These are phyloP conservation scores for Scheffersomyces amazonensis DNA, from an alignment of 805 yeast species.

Conservation along the genomic window DNA sequence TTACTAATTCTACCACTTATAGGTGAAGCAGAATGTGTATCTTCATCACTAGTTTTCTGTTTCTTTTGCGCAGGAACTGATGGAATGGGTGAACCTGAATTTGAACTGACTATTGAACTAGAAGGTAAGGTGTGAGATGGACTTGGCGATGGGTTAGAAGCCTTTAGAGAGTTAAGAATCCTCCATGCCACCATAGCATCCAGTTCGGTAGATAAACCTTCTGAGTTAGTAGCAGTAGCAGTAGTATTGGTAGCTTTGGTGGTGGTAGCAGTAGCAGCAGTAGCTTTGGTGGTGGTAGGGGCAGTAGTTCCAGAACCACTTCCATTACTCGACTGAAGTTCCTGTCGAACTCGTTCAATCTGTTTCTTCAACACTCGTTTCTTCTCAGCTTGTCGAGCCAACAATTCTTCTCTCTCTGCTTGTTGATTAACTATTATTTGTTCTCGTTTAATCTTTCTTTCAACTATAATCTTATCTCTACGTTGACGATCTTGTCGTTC, in stretches of 20 bases:
- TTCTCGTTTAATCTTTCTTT: neutral
- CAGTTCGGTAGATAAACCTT: neutral
- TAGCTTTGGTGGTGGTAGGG: too few species aligned
- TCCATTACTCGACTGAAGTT: neutral
- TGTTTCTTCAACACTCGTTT: neutral
- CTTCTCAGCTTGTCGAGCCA: neutral
- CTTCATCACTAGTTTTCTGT: conserved; percentile 3
- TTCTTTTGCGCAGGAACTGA: conserved; percentile 3
- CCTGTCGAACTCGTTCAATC: neutral
- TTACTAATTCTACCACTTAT: neutral
- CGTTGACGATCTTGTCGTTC: neutral
- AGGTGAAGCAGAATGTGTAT: neutral
- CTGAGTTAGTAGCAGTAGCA: too few species aligned
- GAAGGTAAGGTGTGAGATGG: too few species aligned
- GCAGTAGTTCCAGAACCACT: too few species aligned
- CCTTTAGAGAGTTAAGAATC: neutral
- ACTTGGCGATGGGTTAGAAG: neutral
- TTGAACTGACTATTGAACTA: too few species aligned
- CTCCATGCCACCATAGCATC: neutral
- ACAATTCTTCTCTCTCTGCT: neutral
- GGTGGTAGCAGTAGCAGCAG: too few species aligned
- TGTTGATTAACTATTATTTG: neutral
- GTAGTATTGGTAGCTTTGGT: too few species aligned
- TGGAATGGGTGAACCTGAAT: neutral
- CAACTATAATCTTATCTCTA: neutral